Conservation (phyloP, 2,329 filamentous ascomycete genomes). For the Colletotrichum tanaceti region DNA sequence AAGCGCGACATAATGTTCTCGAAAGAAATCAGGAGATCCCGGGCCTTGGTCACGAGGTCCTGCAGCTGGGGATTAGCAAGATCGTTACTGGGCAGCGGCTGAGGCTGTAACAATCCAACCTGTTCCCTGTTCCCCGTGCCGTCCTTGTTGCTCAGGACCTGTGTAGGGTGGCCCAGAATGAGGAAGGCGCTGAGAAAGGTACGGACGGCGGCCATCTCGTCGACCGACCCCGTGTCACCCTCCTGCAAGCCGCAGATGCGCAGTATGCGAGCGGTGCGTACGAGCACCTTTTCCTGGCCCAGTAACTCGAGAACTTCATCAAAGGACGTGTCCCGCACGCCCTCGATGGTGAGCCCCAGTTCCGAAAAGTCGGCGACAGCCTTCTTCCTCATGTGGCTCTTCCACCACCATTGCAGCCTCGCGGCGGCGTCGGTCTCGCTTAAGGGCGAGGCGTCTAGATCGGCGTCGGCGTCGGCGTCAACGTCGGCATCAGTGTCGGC, state of each 20-base stretch:
- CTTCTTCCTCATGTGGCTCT: constrained; percentile 66
- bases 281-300: constrained; percentile 73
- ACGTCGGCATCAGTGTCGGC: constrained; percentile 56
- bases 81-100: constrained; percentile 62
- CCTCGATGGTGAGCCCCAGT: constrained; percentile 76
- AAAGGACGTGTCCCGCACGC: constrained; percentile 76
- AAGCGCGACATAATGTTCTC: constrained; percentile 77
- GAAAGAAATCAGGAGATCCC: constrained; percentile 81
- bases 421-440: constrained; percentile 71
- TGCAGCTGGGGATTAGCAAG: constrained; percentile 72
- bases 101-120: constrained; percentile 56
- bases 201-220: constrained; percentile 76
- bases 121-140: constrained; percentile 68
- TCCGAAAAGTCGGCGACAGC: constrained; percentile 74
- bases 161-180: constrained; percentile 81
- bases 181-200: constrained; percentile 85
- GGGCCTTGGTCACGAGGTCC: constrained; percentile 81
- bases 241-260: constrained; percentile 77
- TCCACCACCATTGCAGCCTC: constrained; percentile 79
- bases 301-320: constrained; percentile 79
- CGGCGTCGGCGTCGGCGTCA: no score
- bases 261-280: constrained; percentile 74
- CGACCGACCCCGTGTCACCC: constrained; percentile 69
- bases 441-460: constrained; percentile 51
- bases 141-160: constrained; percentile 81